Conservation (phyloP, 345 rosid genomes). For the Citrus trifoliata region DNA sequence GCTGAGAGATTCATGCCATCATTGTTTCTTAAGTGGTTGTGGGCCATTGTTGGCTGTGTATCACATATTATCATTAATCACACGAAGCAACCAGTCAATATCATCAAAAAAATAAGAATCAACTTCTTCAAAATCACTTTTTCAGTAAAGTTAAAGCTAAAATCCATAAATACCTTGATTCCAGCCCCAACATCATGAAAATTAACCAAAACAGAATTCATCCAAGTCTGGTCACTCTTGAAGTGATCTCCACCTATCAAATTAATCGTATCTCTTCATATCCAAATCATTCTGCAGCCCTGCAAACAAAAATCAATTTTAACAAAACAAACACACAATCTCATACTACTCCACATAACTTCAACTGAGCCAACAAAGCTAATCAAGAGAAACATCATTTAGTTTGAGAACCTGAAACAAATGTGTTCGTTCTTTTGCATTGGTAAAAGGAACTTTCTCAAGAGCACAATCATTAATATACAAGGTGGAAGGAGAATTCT, state of each 20-base stretch:
- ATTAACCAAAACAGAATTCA: slow-evolving; percentile 93
- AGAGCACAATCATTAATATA: too few relatives aligned
- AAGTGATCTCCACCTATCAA: slow-evolving; percentile 96
- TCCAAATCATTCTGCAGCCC: slow-evolving; percentile 87
- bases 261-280: slow-evolving; percentile 53
- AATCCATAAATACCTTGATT: slow-evolving; percentile 46
- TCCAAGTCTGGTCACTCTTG: slow-evolving; percentile 97
- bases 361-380: slow-evolving; percentile 9
- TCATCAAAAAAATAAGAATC: too few relatives aligned
- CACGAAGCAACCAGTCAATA: slow-evolving; percentile 12
- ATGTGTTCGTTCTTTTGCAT: too few relatives aligned
- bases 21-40: slow-evolving; percentile 53
- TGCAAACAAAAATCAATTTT: slow-evolving; percentile 9
- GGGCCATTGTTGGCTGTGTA: slow-evolving; percentile 63
- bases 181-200: slow-evolving; percentile 87
- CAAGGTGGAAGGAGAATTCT: too few relatives aligned
- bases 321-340: background rate
- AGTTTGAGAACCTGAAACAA: slow-evolving; percentile 20
- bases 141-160: background rate
- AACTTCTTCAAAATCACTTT: background rate
- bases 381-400: slow-evolving; percentile 38
- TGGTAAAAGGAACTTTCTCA: too few relatives aligned
- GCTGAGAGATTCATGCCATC: too few relatives aligned
- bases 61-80: too few relatives aligned
- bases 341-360: background rate